phyloP scores from a whole-genome alignment of 2,329 filamentous ascomycete genomes.

The Eurotiales sp. region DNA sequence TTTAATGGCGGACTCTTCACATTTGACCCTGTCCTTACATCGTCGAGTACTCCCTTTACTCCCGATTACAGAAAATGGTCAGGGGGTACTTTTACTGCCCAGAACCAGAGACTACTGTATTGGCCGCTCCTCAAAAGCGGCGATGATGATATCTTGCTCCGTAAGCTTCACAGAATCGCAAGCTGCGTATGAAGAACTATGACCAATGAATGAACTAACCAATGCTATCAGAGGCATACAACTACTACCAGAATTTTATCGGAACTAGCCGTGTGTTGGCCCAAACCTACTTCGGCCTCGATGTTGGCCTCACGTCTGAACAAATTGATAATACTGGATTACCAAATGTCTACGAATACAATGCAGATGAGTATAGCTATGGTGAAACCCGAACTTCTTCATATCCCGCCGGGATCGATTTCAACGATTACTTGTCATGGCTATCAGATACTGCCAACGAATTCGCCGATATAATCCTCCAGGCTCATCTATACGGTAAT shows the following conservation, averaged over 20 bases:
- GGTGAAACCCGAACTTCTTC: neutral
- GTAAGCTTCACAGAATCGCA: too few relatives aligned
- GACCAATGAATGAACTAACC: neutral
- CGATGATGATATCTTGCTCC: neutral
- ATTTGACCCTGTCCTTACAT: neutral
- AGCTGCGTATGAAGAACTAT: too few relatives aligned
- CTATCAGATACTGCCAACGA: slow-evolving; percentile 3
- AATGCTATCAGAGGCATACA: neutral
- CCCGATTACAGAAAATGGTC: slow-evolving; percentile 1
- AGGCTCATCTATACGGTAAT: neutral
- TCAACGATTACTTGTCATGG: slow-evolving; percentile 1
- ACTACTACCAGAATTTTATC: neutral
- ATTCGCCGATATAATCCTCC: slow-evolving; percentile 2
- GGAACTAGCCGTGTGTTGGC: neutral
- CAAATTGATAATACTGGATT: slow-evolving; percentile 1
- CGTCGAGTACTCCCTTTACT: neutral
- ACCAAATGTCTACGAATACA: slow-evolving; percentile 1
- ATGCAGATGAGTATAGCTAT: neutral
- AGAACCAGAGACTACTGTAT: slow-evolving; percentile 2
- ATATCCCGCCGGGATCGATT: slow-evolving; percentile 1
- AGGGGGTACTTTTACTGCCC: neutral
- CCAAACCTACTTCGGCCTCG: neutral
- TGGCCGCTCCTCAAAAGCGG: slow-evolving; percentile 6
- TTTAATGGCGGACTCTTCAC: slow-evolving; percentile 5
- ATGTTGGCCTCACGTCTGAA: neutral